Evolutionary conservation across 2,329 filamentous ascomycete species (phyloP), one percentile per base, ranked within the genome.

Genomic region (Trichothecium sympodiale): DNA sequence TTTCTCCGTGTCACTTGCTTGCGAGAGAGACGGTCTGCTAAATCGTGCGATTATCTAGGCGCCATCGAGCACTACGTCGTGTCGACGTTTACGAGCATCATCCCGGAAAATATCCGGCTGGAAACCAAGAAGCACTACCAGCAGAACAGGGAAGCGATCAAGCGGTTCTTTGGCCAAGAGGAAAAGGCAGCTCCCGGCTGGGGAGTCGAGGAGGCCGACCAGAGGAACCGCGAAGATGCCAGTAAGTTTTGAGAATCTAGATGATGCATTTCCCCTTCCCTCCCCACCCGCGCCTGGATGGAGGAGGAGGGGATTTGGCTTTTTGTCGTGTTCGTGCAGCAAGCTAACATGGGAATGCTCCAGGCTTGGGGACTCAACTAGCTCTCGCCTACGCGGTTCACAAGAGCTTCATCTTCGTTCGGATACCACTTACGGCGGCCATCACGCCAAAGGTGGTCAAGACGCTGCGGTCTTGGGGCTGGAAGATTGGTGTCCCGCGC

Each of bases 381-480:
- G 87, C 85, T 13, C 71, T 98, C 33, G 91, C 91, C 10, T 98
- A 98, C 53, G 89, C 89, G 18, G 85, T 98, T 39, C 91, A 98
- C 69, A 98, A 98, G 64, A 93, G 83, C 48, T 86, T 96, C 58
- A 95, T 98, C 51, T 94, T 98, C 59, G 59, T 96, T 45, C 77
- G 91, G n/a, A 86, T 98, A 8, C 91, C 91, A 8, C 62, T 96
- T 43, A 91, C 91, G 1, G 87, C 85, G 10, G 89, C 87, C 3
- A 70, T 96, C 25, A 87, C 85, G 8, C 91, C 91, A 2, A 95
- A 93, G 60, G 80, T 96, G n/a, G 91, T 95, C 50, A 93, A 86
- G 60, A 74, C 78, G 10, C 65, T 98, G 18, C 70, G 89, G 44
- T 71, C 76, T 10, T 94, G 89, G 86, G 91, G 91, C 5, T 96